Conservation (phyloP, 1,284 basidiomycete species). For the Ceratobasidium sp. region DNA sequence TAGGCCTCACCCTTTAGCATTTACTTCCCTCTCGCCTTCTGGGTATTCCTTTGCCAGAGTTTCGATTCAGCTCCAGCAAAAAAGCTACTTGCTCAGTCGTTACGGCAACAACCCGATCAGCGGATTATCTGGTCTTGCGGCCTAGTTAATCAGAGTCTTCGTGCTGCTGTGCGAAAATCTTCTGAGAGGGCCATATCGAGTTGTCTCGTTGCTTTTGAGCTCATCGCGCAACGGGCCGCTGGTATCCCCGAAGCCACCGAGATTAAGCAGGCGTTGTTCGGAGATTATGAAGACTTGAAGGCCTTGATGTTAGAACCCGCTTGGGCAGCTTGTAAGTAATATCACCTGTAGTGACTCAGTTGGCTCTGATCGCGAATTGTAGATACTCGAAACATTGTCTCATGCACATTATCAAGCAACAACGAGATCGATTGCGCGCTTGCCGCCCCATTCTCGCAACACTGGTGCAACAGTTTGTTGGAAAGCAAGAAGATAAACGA, state of each 20-base stretch:
- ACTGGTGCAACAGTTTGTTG: slow-evolving; percentile 19
- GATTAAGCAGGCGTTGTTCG: slow-evolving; percentile 19
- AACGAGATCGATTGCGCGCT: slow-evolving; percentile 23
- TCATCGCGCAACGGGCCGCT: neutral
- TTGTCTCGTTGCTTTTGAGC: slow-evolving; percentile 9
- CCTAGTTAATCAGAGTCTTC: slow-evolving; percentile 24
- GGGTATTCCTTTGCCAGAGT: neutral
- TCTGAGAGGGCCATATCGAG: neutral
- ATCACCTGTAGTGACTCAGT: neutral
- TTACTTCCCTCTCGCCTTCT: slow-evolving; percentile 17
- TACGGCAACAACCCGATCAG: neutral
- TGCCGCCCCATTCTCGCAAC: slow-evolving; percentile 28
- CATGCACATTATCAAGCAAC: neutral
- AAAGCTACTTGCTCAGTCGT: neutral
- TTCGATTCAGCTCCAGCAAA: neutral
- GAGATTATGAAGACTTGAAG: neutral
- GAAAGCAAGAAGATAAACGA: neutral
- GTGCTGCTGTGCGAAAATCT: neutral
- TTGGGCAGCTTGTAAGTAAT: slow-evolving; percentile 7
- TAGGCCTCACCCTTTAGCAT: neutral
- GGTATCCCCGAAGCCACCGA: neutral
- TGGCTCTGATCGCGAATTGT: neutral
- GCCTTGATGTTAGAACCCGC: neutral
- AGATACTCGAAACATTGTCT: slow-evolving; percentile 6
- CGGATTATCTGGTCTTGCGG: slow-evolving; percentile 25